Percentiles rank a stretch among this genome's conserved stretches.
Conservation (phyloP, 129 eudicot genomes). For the Lonicera japonica region DNA sequence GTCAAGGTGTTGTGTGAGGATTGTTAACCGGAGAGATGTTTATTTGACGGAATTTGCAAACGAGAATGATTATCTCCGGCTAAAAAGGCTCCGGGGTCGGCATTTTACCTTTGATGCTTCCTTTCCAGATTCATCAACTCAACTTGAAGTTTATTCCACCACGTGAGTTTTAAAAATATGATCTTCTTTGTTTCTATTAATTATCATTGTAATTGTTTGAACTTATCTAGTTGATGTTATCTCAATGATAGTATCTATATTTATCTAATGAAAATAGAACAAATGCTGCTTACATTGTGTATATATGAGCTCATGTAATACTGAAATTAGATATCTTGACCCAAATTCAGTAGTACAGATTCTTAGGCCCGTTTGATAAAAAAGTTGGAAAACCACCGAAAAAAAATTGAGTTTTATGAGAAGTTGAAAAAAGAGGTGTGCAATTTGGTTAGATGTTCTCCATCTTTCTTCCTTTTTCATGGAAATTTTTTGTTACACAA, state of each 20-base stretch:
- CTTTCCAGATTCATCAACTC: constrained; percentile 70
- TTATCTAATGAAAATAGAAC: neutral
- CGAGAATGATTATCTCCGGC: constrained; percentile 71
- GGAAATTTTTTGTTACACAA: no score
- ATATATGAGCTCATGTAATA: no score
- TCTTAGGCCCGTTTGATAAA: no score
- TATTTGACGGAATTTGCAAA: constrained; percentile 70
- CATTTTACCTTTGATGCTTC: constrained; percentile 84
- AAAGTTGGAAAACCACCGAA: no score
- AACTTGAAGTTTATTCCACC: constrained; percentile 65
- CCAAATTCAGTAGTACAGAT: no score
- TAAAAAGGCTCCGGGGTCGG: constrained; percentile 73
- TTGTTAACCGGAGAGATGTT: constrained; percentile 76
- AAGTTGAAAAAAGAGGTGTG: no score
- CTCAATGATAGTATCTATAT: neutral
- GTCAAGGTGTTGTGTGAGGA: constrained; percentile 63
- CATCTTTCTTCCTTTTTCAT: no score
- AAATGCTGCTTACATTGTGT: no score
- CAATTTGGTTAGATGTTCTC: no score
- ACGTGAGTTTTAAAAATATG: constrained; percentile 46
- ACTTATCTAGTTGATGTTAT: neutral
- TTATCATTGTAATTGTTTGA: neutral
- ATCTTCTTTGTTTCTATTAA: neutral
- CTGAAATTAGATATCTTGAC: no score
- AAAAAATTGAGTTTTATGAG: no score